A percentile compares a stretch with the other conserved stretches of the same genome.
These are phyloP conservation scores for Phtheirospermum japonicum DNA, from an alignment of 257 asterid species.

Conservation along the genomic window DNA sequence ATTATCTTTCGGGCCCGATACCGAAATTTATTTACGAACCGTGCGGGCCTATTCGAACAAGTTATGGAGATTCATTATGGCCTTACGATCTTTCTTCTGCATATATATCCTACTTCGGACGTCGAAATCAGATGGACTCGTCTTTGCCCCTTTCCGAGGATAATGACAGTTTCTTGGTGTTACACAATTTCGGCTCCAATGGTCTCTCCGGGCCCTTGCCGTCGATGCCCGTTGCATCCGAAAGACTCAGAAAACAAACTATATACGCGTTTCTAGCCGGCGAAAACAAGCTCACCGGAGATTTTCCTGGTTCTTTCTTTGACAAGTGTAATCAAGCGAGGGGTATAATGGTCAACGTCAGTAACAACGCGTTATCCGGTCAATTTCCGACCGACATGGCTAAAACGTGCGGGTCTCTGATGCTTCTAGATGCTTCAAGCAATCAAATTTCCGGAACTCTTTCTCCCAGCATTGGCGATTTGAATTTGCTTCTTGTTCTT, in stretches of 20 bases:
- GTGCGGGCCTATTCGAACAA: conserved; percentile 42
- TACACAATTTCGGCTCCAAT: conserved; percentile 68
- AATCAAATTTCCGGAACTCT: conserved; percentile 55
- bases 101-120: conserved; percentile 52
- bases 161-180: conserved; percentile 39
- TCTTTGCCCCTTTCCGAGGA: conserved; percentile 41
- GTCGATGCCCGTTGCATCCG: conserved; percentile 51
- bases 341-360: conserved; percentile 51
- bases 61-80: conserved; percentile 21
- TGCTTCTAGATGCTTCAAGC: conserved; percentile 52
- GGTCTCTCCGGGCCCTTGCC: conserved; percentile 45
- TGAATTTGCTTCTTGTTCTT: conserved; percentile 51
- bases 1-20: conserved; percentile 63
- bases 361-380: conserved; percentile 50
- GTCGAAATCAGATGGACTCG: conserved; percentile 39
- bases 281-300: conserved; percentile 54
- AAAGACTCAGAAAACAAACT: conserved; percentile 40
- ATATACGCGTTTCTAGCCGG: conserved; percentile 70
- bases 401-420: conserved; percentile 44
- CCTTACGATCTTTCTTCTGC: conserved; percentile 52
- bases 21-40: conserved; percentile 50
- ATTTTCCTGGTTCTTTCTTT: conserved; percentile 46
- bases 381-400: conserved; percentile 47
- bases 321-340: conserved; percentile 53
- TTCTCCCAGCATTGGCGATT: conserved; percentile 45